Conservation (phyloP, 192 early-diverging fungal genomes). For the Coemansia sp. region DNA sequence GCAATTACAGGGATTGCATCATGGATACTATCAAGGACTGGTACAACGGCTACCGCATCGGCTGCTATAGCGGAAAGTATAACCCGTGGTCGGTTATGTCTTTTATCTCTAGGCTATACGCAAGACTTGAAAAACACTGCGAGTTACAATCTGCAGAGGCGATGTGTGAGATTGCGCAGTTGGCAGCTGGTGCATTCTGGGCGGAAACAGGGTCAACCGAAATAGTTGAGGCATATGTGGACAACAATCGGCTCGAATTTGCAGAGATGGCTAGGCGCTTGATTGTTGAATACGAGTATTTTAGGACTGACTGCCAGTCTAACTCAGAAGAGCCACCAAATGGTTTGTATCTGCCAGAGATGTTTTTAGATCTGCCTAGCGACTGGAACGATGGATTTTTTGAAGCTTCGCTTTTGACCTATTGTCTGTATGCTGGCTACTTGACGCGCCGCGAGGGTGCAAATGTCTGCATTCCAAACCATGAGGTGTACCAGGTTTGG, state of each 20-base stretch:
- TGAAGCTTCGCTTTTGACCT: slow-evolving; percentile 17
- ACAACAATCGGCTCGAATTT: slow-evolving; percentile 8
- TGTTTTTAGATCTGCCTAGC: slow-evolving; percentile 8
- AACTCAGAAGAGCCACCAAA: not conserved
- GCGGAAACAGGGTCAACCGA: slow-evolving; percentile 13
- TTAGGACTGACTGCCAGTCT: slow-evolving; percentile 5
- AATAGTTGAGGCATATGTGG: slow-evolving; percentile 9
- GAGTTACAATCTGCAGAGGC: not conserved
- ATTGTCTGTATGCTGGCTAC: slow-evolving; percentile 26
- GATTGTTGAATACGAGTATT: slow-evolving; percentile 11
- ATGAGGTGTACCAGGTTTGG: slow-evolving; percentile 11
- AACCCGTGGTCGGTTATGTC: slow-evolving; percentile 47
- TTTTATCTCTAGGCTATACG: slow-evolving; percentile 24
- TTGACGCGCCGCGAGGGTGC: slow-evolving; percentile 11
- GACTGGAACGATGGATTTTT: slow-evolving; percentile 24
- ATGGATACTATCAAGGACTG: slow-evolving; percentile 7
- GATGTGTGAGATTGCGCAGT: slow-evolving; percentile 6
- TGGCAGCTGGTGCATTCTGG: slow-evolving; percentile 11
- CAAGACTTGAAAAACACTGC: not conserved
- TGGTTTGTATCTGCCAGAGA: no score
- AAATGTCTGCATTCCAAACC: slow-evolving; percentile 33
- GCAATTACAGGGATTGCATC: slow-evolving; percentile 5
- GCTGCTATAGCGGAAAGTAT: slow-evolving; percentile 29
- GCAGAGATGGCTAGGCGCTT: slow-evolving; percentile 9
- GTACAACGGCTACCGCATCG: slow-evolving; percentile 19